phyloP scores from a whole-genome alignment of 2,329 filamentous ascomycete genomes.

The Drechslerella stenobrocha region DNA sequence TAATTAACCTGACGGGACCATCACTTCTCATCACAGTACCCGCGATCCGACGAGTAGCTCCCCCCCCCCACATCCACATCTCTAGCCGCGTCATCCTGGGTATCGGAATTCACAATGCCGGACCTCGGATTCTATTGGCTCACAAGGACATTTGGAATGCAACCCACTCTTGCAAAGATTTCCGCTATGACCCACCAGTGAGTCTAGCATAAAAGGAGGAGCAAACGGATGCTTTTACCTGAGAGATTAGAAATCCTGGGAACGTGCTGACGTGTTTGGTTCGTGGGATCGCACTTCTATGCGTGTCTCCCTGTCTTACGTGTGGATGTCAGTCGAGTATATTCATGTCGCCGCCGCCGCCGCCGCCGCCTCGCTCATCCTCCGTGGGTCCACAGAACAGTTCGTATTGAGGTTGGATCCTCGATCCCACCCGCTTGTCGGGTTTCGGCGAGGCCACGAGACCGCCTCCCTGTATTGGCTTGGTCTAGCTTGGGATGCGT shows the following conservation, averaged over 20 bases:
- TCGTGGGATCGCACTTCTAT: background rate
- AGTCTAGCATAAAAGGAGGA: background rate
- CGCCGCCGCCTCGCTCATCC: background rate
- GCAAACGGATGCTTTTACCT: background rate
- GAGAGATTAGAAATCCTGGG: background rate
- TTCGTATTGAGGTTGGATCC: no score
- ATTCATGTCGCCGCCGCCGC: no score
- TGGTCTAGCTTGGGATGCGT: no score
- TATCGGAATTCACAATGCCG: background rate
- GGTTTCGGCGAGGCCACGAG: no score
- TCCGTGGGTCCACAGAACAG: no score
- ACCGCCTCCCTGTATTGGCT: no score
- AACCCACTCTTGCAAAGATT: background rate
- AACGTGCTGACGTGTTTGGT: slow-evolving; percentile 8
- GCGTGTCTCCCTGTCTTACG: no score
- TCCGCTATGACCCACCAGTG: background rate
- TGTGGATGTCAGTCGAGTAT: no score
- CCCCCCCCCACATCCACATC: background rate
- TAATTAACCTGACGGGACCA: background rate
- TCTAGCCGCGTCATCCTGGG: slow-evolving; percentile 1
- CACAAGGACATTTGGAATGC: background rate
- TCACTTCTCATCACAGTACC: background rate
- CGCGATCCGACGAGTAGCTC: background rate
- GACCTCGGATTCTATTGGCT: background rate
- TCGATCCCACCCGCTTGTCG: no score